Evolutionary conservation across 495 filamentous ascomycete species (phyloP).

Genomic region (Hypoxylon trugodes): DNA sequence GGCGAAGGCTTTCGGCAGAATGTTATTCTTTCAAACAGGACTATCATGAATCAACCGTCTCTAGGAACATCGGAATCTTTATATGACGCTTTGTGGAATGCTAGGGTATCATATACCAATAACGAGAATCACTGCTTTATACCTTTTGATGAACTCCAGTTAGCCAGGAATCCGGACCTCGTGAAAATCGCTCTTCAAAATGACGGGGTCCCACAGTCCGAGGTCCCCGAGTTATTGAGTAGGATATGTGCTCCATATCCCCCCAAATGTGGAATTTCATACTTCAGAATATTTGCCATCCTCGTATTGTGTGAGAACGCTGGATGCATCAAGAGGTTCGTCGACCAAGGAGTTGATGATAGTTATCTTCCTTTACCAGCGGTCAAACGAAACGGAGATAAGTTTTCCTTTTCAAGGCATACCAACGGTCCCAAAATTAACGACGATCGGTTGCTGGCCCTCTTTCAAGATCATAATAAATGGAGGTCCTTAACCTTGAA

Average conservation of each 20-base stretch:
- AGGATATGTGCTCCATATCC: no score
- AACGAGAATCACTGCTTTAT: conserved; percentile 4
- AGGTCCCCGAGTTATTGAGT: no score
- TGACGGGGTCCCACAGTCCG: neutral
- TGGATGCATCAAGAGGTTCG: conserved; percentile 2
- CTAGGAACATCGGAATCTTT: neutral
- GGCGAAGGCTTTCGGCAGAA: neutral
- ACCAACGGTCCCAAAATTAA: neutral
- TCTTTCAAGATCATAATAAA: neutral
- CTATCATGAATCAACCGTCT: neutral
- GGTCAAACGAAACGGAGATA: neutral
- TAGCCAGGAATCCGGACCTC: neutral
- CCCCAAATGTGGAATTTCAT: neutral
- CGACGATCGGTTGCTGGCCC: neutral
- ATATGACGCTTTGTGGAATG: neutral
- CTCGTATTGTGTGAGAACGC: conserved; percentile 8
- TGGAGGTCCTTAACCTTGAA: neutral
- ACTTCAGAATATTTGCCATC: conserved; percentile 19
- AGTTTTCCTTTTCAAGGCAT: neutral
- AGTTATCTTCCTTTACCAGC: conserved; percentile 20
- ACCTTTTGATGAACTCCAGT: conserved; percentile 11
- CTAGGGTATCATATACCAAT: neutral
- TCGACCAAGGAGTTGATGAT: conserved; percentile 8
- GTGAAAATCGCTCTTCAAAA: neutral
- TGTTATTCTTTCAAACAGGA: neutral